Conservation (phyloP, 2,329 filamentous ascomycete species). For the Aspergillus amoenus region DNA sequence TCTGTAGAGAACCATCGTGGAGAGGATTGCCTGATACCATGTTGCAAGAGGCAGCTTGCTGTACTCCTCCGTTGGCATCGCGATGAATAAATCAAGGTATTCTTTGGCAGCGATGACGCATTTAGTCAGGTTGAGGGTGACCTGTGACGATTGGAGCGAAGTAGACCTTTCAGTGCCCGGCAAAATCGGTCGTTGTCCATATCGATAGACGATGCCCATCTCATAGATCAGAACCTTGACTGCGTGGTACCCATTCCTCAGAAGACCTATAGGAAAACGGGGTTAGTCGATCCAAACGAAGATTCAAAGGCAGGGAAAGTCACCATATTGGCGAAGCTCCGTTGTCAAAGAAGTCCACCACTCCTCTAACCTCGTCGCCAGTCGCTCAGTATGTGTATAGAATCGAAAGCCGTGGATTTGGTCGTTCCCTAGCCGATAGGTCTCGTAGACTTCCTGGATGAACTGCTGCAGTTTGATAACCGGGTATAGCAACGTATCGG, state of each 20-base stretch:
- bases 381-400: not conserved
- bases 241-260: not conserved
- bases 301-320: not conserved
- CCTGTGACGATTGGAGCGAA: not conserved
- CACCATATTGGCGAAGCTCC: not conserved
- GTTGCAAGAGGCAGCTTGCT: not conserved
- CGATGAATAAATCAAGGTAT: not conserved
- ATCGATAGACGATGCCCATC: constrained; percentile 1
- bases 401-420: not conserved
- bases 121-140: not conserved
- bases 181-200: not conserved
- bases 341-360: not conserved
- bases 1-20: constrained; percentile 1
- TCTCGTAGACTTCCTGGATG: not conserved
- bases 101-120: not conserved
- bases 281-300: not conserved
- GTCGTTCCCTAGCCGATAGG: not conserved
- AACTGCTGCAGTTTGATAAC: not conserved
- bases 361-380: not conserved
- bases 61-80: not conserved
- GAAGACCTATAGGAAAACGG: not conserved
- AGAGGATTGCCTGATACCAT: not conserved
- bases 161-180: not conserved
- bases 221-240: not conserved
- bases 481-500: constrained; percentile 2